A percentile compares a stretch with the other conserved stretches of the same genome.
These are phyloP conservation scores for Kodamaea hsintzibuensis DNA, from an alignment of 805 yeast genomes.

Conservation along the genomic window DNA sequence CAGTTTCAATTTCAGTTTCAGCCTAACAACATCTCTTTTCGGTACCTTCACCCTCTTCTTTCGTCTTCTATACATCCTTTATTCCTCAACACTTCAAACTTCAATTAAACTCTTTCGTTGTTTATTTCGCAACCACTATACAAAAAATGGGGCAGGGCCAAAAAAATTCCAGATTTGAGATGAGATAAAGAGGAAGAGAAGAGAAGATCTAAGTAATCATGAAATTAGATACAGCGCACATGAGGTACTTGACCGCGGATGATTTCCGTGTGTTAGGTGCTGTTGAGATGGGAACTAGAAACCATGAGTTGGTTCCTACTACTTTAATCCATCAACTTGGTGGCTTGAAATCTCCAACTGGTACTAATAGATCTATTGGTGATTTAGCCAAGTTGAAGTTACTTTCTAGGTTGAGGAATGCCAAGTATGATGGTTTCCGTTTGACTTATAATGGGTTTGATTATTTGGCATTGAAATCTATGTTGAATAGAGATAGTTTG, in stretches of 20 bases:
- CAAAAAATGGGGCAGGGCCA: not conserved
- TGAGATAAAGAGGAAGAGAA: conserved; percentile 4
- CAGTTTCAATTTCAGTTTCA: not conserved
- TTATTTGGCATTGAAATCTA: conserved; percentile 83
- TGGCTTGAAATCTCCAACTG: conserved; percentile 71
- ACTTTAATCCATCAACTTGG: conserved; percentile 77
- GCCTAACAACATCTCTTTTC: not conserved
- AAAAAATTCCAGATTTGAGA: conserved; percentile 2
- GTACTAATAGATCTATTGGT: conserved; percentile 74
- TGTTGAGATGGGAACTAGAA: conserved; percentile 85
- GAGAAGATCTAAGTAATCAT: conserved; percentile 37
- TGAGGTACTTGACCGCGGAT: conserved; percentile 89
- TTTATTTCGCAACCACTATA: not conserved
- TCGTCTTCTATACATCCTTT: not conserved
- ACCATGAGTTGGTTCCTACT: conserved; percentile 95
- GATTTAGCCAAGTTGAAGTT: conserved; percentile 86
- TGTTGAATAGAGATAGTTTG: conserved; percentile 71
- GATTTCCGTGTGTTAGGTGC: conserved; percentile 90
- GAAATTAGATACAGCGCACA: conserved; percentile 91
- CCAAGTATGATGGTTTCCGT: conserved; percentile 93
- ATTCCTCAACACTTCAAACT: not conserved
- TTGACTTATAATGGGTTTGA: conserved; percentile 89
- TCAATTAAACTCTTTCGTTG: not conserved
- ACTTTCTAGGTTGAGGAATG: conserved; percentile 77
- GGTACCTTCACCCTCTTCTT: not conserved